Percentiles rank a stretch among this genome's conserved stretches.
Conservation (phyloP, 768 basidiomycete genomes). For the Suillus discolor region DNA sequence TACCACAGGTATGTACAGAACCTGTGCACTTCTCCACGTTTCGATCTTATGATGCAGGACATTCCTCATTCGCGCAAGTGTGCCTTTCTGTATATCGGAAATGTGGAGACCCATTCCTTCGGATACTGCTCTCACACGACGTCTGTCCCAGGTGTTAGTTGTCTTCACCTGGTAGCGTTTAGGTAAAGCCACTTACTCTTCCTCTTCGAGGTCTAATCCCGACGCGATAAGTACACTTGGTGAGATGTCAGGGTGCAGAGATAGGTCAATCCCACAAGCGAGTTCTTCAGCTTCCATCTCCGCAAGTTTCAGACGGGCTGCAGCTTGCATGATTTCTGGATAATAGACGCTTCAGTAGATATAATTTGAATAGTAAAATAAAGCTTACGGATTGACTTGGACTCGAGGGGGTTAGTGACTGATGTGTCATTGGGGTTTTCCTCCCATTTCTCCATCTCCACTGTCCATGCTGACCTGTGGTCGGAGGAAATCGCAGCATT, state of each 20-base stretch:
- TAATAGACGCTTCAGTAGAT: neutral
- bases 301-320: constrained; percentile 9
- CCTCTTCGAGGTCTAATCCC: constrained; percentile 20
- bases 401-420: neutral
- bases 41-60: neutral
- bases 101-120: neutral
- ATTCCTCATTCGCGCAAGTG: neutral
- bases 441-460: neutral
- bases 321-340: neutral
- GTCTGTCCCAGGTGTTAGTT: neutral
- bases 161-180: neutral
- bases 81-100: neutral
- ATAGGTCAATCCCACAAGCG: neutral
- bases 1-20: neutral
- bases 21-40: neutral
- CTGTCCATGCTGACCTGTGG: neutral
- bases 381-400: neutral
- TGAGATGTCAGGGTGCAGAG: constrained; percentile 12
- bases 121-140: neutral
- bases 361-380: neutral
- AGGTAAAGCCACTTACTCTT: constrained; percentile 14
- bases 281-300: constrained; percentile 11
- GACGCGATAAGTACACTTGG: constrained; percentile 11
- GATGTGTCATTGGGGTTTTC: neutral
- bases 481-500: neutral